phyloP scores from a whole-genome alignment of 2,329 filamentous ascomycete species.

The Falciphora oryzae region DNA sequence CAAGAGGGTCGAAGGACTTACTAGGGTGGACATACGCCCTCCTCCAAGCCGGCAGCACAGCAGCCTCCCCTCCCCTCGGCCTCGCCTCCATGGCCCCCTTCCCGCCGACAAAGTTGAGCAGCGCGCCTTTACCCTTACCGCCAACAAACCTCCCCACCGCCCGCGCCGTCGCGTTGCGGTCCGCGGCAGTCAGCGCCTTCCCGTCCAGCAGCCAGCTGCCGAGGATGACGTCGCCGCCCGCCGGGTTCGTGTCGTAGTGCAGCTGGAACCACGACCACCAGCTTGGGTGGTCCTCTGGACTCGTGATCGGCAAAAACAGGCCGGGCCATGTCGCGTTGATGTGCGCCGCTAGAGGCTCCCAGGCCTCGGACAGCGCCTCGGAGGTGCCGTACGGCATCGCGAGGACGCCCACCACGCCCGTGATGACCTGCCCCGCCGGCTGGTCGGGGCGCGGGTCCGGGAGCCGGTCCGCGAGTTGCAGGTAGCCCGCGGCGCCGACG shows the following conservation, averaged over 20 bases:
- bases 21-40: constrained; percentile 18
- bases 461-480: constrained; percentile 31
- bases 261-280: constrained; percentile 19
- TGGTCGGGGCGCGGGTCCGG: constrained; percentile 22
- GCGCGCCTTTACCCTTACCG: constrained; percentile 13
- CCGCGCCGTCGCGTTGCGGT: constrained; percentile 22
- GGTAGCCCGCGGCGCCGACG: constrained; percentile 44
- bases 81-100: constrained; percentile 17
- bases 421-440: constrained; percentile 18
- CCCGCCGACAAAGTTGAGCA: constrained; percentile 18
- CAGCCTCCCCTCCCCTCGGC: constrained; percentile 17
- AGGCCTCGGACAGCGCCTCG: constrained; percentile 1
- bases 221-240: constrained; percentile 13
- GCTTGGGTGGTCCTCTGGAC: constrained; percentile 4
- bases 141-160: constrained; percentile 14
- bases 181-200: constrained; percentile 25
- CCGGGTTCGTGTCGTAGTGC: constrained; percentile 18
- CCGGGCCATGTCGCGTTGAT: constrained; percentile 16
- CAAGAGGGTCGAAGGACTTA: constrained; percentile 10
- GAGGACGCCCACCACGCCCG: constrained; percentile 16
- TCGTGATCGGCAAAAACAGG: constrained; percentile 11
- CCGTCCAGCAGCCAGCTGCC: constrained; percentile 25
- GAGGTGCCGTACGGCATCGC: constrained; percentile 8
- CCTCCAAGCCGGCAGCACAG: constrained; percentile 20
- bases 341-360: constrained; percentile 14